Evolutionary conservation across 805 yeast species (phyloP).

Genomic region (Priceomyces carsonii): DNA sequence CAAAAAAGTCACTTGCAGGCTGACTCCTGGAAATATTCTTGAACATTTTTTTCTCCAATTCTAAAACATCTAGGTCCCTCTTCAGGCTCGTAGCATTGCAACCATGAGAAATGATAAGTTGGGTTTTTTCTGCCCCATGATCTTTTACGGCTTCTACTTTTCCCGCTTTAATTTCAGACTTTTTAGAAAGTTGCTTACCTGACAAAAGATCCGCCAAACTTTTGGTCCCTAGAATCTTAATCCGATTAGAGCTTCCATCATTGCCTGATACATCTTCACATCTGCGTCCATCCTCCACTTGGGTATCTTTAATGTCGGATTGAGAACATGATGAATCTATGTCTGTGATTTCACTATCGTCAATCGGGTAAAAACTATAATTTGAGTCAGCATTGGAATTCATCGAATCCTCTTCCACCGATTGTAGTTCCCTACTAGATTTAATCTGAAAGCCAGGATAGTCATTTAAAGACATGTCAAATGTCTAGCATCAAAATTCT

Average conservation of each 20-base stretch:
- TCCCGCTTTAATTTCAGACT: conserved; percentile 3
- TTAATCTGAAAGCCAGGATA: too few species aligned
- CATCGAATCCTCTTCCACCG: neutral
- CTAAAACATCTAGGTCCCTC: conserved; percentile 19
- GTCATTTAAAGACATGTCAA: too few species aligned
- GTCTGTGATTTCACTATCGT: conserved; percentile 13
- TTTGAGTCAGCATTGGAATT: conserved; percentile 3
- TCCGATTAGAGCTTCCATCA: too few species aligned
- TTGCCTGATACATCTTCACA: too few species aligned
- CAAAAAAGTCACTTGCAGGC: conserved; percentile 21
- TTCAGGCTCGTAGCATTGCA: conserved; percentile 12
- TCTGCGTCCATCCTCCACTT: too few species aligned
- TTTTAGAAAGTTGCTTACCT: conserved; percentile 14
- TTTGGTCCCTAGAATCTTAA: too few species aligned
- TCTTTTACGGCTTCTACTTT: conserved; percentile 6
- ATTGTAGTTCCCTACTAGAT: neutral
- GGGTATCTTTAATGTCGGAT: neutral
- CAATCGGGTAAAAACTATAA: conserved; percentile 2
- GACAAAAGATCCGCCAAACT: conserved; percentile 16
- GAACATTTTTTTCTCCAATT: conserved; percentile 23
- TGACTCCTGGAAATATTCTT: conserved; percentile 14
- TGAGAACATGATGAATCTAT: conserved; percentile 8
- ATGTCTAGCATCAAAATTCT: too few species aligned
- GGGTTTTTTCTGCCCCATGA: conserved; percentile 13
- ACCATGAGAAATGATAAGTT: too few species aligned